These are phyloP conservation scores for Quercus robur DNA, from an alignment of 306 rosid genomes.

Conservation along the genomic window DNA sequence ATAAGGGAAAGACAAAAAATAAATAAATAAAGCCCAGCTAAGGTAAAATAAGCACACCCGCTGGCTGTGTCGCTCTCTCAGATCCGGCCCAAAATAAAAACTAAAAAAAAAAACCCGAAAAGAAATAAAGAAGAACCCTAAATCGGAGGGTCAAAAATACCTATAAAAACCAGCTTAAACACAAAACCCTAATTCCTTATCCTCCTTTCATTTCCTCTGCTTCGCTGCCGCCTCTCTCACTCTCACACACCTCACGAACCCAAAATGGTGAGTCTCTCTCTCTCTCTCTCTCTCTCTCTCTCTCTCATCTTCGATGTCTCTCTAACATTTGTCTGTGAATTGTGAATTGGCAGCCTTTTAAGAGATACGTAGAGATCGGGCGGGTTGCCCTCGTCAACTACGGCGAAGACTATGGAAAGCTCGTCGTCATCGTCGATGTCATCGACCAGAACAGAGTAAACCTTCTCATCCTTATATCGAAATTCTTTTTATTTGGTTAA, in stretches of 20 bases:
- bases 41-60: too few relatives aligned
- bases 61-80: too few relatives aligned
- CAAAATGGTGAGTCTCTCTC: constrained; percentile 47
- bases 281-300: background rate
- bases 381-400: constrained; percentile 90
- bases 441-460: constrained; percentile 81
- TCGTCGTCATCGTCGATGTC: constrained; percentile 91
- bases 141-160: background rate
- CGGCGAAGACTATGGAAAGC: constrained; percentile 84
- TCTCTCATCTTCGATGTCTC: background rate
- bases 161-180: background rate
- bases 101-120: background rate
- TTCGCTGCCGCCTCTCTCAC: background rate
- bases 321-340: background rate
- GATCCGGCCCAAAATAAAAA: too few relatives aligned
- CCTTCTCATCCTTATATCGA: background rate
- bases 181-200: constrained; percentile 21
- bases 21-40: too few relatives aligned
- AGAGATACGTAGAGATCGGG: constrained; percentile 92
- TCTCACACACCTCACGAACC: constrained; percentile 9
- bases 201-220: background rate
- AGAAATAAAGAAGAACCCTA: background rate
- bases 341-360: constrained; percentile 62
- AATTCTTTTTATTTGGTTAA: too few relatives aligned
- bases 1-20: too few relatives aligned